Evolutionary conservation across 2,329 filamentous ascomycete species (phyloP).

Genomic region (Trichophyton mentagrophytes): DNA sequence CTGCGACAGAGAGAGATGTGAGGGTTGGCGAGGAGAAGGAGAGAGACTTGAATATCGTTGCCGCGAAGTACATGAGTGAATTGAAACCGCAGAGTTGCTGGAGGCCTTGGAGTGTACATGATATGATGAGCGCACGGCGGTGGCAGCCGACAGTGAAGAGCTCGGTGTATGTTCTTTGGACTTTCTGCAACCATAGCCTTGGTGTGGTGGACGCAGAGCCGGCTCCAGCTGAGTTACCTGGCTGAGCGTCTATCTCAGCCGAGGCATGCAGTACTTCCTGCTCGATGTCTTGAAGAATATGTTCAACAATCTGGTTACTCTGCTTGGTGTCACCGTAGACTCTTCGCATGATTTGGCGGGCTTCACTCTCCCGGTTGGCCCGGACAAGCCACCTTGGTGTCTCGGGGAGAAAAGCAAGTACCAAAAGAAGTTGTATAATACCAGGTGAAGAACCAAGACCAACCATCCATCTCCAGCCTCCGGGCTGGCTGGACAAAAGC

Average conservation of each 20-base stretch:
- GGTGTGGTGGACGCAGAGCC: background rate
- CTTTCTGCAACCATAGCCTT: background rate
- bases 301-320: conserved; percentile 40
- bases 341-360: conserved; percentile 50
- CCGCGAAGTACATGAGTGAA: conserved; percentile 84
- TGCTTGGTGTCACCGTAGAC: conserved; percentile 45
- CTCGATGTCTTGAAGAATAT: conserved; percentile 56
- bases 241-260: background rate
- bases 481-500: conserved; percentile 48
- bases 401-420: conserved; percentile 68
- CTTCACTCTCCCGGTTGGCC: conserved; percentile 48
- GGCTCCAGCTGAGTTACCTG: background rate
- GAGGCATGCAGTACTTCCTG: conserved; percentile 58
- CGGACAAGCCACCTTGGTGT: conserved; percentile 79
- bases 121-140: conserved; percentile 62
- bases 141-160: conserved; percentile 37
- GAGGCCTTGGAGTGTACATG: conserved; percentile 71
- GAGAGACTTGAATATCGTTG: conserved; percentile 65
- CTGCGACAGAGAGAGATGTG: conserved; percentile 65
- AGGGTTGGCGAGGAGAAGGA: conserved; percentile 68
- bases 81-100: conserved; percentile 89
- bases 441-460: conserved; percentile 72
- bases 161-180: conserved; percentile 13
- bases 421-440: conserved; percentile 50
- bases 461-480: conserved; percentile 85